Evolutionary conservation across 2,329 filamentous ascomycete species (phyloP), one percentile per base, ranked within the genome.

Genomic region (Emericellopsis atlantica): DNA sequence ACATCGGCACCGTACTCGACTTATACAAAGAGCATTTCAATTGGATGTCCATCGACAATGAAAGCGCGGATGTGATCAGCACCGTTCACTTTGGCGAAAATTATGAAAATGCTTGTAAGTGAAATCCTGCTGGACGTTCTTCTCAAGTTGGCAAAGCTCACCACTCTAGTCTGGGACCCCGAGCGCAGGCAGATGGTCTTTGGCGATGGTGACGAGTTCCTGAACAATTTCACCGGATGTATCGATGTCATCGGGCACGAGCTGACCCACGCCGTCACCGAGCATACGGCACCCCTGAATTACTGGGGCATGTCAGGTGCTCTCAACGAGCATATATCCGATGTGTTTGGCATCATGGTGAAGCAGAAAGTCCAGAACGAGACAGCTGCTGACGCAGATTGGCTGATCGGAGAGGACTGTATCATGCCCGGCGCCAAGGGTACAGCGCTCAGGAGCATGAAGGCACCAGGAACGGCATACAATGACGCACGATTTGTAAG

Each of bases 241-340:
- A 56, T 74, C 24, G 73, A 76, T 46, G 70, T 76, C 40, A 74
- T 76, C 42, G 72, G 68, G 3, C 72, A 76, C 46, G 73, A 76
- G 47, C 55, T 76, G 16, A 74, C 70, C 32, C 73, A 76, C 48
- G 72, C 69, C 23, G 60, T 77, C 16, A 71, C 66, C 1, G 64
- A 74, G 46, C 58, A 70, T 49, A 69, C 66, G 3, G 64, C 62
- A 10, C 63, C 65, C 2, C 62, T 77, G 8, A 55, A 66, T 39
- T 76, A 76, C 49, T 47, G 54, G n/a, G 64, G 60, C 32, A 67
- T 76, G 51, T 56, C 66, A 12, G 73, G 73, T 15, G 72, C 72
- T 12, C 57, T 77, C 32, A 76, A 76, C 44, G 73, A 77, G 53
- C 69, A 72, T 46, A 48, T 76, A 26, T 69, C 72, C 0, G 73